Evolutionary conservation across 2,329 filamentous ascomycete genomes (phyloP).

Genomic region (Colletotrichum camelliae): DNA sequence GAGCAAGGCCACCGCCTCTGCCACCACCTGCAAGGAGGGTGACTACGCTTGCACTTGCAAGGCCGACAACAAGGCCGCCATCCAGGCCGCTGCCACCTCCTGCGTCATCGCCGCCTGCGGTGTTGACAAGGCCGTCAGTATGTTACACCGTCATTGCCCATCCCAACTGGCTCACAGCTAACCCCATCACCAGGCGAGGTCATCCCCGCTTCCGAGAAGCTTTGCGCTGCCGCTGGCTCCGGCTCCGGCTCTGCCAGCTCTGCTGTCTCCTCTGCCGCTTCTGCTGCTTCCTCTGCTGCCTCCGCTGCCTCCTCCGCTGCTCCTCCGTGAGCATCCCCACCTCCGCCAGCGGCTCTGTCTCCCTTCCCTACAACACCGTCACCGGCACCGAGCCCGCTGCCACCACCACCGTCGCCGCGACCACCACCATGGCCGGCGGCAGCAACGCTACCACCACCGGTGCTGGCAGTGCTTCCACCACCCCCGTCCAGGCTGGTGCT

Average conservation of each 20-base stretch:
- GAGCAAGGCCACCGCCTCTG: constrained; percentile 31
- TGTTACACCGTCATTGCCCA: constrained; percentile 23
- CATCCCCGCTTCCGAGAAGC: constrained; percentile 39
- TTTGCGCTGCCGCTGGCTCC: constrained; percentile 32
- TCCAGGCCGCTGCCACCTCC: constrained; percentile 36
- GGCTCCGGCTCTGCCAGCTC: neutral
- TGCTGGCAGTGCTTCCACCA: constrained; percentile 6
- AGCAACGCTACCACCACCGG: constrained; percentile 11
- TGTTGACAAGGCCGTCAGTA: constrained; percentile 41
- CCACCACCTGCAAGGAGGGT: constrained; percentile 34
- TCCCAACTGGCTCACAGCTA: neutral
- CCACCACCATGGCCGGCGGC: constrained; percentile 13
- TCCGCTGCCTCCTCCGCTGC: neutral
- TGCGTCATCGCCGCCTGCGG: constrained; percentile 43
- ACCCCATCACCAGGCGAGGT: constrained; percentile 38
- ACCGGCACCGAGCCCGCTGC: constrained; percentile 13
- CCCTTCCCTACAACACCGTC: neutral
- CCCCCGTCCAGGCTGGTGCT: constrained; percentile 14
- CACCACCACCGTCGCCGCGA: neutral
- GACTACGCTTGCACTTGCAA: constrained; percentile 38
- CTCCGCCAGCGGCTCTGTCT: neutral
- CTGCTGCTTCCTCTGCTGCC: neutral
- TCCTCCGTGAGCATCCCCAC: constrained; percentile 4
- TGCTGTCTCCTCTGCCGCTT: neutral
- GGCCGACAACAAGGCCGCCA: constrained; percentile 35